phyloP scores from a whole-genome alignment of 2,329 filamentous ascomycete genomes.

The Aspergillus piperis region DNA sequence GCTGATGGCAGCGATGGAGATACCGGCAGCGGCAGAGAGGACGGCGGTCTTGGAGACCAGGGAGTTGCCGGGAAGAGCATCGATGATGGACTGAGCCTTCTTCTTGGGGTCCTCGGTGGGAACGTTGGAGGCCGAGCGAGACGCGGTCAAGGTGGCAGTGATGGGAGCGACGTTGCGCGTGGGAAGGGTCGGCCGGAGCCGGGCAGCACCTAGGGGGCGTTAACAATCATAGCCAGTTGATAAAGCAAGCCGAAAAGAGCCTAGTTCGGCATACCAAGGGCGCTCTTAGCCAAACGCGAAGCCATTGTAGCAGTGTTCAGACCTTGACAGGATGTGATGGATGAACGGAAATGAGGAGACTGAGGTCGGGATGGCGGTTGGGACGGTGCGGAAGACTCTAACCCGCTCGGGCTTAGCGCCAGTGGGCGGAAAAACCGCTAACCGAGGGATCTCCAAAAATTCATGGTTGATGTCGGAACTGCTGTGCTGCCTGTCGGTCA shows the following conservation, averaged over 20 bases:
- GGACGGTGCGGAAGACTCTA: slow-evolving; percentile 40
- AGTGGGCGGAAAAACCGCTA: slow-evolving; percentile 35
- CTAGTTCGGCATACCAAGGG: slow-evolving; percentile 72
- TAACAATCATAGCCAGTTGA: slow-evolving; percentile 32
- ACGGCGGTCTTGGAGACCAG: slow-evolving; percentile 95
- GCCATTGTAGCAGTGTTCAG: slow-evolving; percentile 78
- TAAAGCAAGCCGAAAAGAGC: slow-evolving; percentile 22
- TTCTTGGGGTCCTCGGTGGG: slow-evolving; percentile 88
- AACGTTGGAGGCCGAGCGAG: slow-evolving; percentile 73
- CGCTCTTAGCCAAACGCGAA: slow-evolving; percentile 94
- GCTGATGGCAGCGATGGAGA: slow-evolving; percentile 93
- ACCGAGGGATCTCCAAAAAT: slow-evolving; percentile 35
- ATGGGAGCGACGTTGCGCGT: slow-evolving; percentile 74
- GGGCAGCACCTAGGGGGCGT: slow-evolving; percentile 72
- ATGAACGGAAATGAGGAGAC: slow-evolving; percentile 43
- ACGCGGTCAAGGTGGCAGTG: slow-evolving; percentile 66
- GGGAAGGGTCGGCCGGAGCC: slow-evolving; percentile 80
- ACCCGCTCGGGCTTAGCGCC: slow-evolving; percentile 29
- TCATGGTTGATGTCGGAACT: slow-evolving; percentile 15
- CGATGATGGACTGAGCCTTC: slow-evolving; percentile 94
- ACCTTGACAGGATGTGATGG: slow-evolving; percentile 51
- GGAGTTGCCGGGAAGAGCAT: slow-evolving; percentile 87
- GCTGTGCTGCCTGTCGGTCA: neutral
- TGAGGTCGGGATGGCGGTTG: slow-evolving; percentile 44
- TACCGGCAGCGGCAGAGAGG: slow-evolving; percentile 85